A percentile compares a stretch with the other conserved stretches of the same genome.
These are phyloP conservation scores for Aspergillaceae sp. DNA, from an alignment of 2,329 filamentous ascomycete species.

Conservation along the genomic window DNA sequence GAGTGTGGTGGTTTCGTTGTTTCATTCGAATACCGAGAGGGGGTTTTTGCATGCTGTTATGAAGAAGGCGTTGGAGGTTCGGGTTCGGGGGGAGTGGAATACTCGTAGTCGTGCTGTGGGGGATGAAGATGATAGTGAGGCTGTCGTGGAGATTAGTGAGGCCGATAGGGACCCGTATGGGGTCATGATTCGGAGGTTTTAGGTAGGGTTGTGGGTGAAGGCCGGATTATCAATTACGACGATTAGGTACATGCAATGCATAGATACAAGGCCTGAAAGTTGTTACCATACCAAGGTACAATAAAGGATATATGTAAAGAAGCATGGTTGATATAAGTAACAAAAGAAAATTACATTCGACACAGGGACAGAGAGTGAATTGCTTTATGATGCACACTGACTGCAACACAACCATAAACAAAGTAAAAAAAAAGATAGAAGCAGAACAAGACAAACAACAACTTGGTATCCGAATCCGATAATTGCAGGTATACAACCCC, in stretches of 20 bases:
- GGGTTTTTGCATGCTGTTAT: slow-evolving; percentile 69
- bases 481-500: not conserved
- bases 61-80: slow-evolving; percentile 51
- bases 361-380: too few relatives aligned
- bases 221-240: too few relatives aligned
- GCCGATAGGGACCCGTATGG: slow-evolving; percentile 82
- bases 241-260: too few relatives aligned
- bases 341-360: too few relatives aligned
- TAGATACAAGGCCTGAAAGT: too few relatives aligned
- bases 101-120: slow-evolving; percentile 33
- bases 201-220: too few relatives aligned
- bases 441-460: not conserved
- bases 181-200: slow-evolving; percentile 46
- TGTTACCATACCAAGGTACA: too few relatives aligned
- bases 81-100: slow-evolving; percentile 50
- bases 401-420: too few relatives aligned
- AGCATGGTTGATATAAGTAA: too few relatives aligned
- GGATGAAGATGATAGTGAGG: slow-evolving; percentile 40
- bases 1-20: slow-evolving; percentile 71
- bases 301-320: too few relatives aligned
- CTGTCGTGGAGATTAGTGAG: slow-evolving; percentile 65
- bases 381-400: too few relatives aligned
- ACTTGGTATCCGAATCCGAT: not conserved
- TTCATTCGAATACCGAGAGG: slow-evolving; percentile 89
- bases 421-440: not conserved